A percentile compares a stretch with the other conserved stretches of the same genome.
These are phyloP conservation scores for Backusella macrospora DNA, from an alignment of 192 early-diverging fungal species.

Conservation along the genomic window DNA sequence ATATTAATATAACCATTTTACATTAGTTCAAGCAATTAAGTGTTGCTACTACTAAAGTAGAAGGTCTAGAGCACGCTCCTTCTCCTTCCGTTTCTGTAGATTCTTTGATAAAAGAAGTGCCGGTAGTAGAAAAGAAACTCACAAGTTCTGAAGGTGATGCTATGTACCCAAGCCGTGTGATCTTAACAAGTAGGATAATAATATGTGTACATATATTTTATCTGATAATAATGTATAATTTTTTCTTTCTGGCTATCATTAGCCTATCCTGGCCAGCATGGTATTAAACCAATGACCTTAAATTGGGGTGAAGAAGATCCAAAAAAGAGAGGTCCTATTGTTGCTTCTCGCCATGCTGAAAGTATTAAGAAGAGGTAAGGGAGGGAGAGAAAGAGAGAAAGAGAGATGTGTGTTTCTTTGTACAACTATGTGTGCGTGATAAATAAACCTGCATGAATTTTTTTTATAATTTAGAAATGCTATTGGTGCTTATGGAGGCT, in stretches of 20 bases:
- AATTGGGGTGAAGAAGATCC: slow-evolving; percentile 78
- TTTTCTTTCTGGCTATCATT: not conserved
- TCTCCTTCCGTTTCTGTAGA: slow-evolving; percentile 1
- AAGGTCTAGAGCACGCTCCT: not conserved
- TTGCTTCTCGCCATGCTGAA: slow-evolving; percentile 75
- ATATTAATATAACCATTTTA: not conserved
- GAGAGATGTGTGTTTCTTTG: not conserved
- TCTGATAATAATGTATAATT: not conserved
- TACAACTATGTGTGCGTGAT: not conserved
- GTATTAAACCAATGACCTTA: slow-evolving; percentile 76
- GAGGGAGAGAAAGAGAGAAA: not conserved
- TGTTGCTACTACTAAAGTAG: not conserved
- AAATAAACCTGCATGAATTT: not conserved
- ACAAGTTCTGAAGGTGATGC: not conserved
- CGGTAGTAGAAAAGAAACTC: not conserved
- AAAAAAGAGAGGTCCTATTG: slow-evolving; percentile 80
- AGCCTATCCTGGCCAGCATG: slow-evolving; percentile 60
- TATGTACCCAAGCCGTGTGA: slow-evolving; percentile 40
- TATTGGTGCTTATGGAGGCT: slow-evolving; percentile 92
- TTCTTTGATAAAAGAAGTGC: not conserved
- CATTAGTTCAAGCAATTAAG: slow-evolving; percentile 1
- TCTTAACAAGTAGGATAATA: slow-evolving; percentile 44
- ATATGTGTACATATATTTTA: not conserved
- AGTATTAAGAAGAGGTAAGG: slow-evolving; percentile 73
- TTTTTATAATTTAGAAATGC: slow-evolving; percentile 66